Evolutionary conservation across 192 early-diverging fungal species (phyloP).

Genomic region (Coemansia aciculifera): DNA sequence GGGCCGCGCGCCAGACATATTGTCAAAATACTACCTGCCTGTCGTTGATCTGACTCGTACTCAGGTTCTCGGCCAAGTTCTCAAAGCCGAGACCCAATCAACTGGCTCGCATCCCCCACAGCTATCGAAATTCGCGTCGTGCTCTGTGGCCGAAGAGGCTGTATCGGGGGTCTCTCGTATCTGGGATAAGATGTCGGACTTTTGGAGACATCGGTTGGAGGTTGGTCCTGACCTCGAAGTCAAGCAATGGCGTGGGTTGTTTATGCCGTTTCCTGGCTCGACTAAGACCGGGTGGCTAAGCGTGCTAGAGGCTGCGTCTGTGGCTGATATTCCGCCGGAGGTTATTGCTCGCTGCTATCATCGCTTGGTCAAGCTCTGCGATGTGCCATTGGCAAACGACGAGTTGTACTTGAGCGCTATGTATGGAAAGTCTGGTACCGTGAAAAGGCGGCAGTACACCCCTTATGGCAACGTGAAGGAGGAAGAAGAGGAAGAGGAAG

Average conservation of each 20-base stretch:
- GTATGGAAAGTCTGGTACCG: not conserved
- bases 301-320: conserved; percentile 27
- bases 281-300: conserved; percentile 25
- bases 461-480: not conserved
- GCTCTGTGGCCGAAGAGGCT: conserved; percentile 37
- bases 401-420: not conserved
- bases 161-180: conserved; percentile 20
- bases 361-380: conserved; percentile 31
- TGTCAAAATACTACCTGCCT: conserved; percentile 7
- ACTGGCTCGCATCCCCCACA: not conserved
- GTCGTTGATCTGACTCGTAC: conserved; percentile 35
- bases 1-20: not conserved
- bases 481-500: not conserved
- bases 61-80: conserved; percentile 38
- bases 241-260: not conserved
- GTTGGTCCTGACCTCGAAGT: not conserved
- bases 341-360: conserved; percentile 40
- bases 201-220: not conserved
- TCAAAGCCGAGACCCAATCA: not conserved
- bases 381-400: not conserved
- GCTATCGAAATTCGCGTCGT: conserved; percentile 33
- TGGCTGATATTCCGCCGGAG: conserved; percentile 32
- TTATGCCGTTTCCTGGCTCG: conserved; percentile 2
- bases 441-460: not conserved
- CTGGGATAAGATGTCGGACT: conserved; percentile 15